Base-by-base conservation (phyloP, 345 rosid species). In the Euphorbia lathyris region DNA sequence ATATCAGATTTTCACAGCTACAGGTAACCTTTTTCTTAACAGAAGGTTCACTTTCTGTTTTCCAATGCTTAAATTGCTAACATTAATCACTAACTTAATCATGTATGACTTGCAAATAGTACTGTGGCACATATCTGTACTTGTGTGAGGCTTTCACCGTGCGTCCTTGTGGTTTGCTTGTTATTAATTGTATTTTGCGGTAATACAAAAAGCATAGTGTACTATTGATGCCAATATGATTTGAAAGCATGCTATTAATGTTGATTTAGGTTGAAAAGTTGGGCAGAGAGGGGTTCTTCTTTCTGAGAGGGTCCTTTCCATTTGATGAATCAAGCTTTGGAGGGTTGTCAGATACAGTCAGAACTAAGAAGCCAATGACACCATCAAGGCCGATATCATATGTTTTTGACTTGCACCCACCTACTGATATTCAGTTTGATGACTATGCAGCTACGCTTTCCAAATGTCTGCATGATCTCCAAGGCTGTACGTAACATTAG, bases 281-380 rank as follows among this genome's bases (percentile, higher is more conserved):
- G 77, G 97, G 80, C 8, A 86, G 90, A 76, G 90, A 88, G 3
- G 56, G 95, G 80, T 93, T 94, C 88, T 94, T 94, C 83, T 89
- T 87, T 82, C 92, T 91, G 22, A 60, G 81, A 1, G 72, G 80
- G 72, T 94, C 97, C 7, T 91, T 91, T 73, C 89, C 82, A 20
- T 90, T 83, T 40, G 85, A 89, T 43, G 88, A 87, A 75, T 63
- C 50, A 66, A 83, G 83, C 75, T 94, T 88, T 17, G 96, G 97
- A 64, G 77, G 79, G 76, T 67, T 91, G 74, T 20, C 77, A 17
- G 85, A 83, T 60, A 63, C 26, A 5, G 69, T 78, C 45, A 53
- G 69, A n/a, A 69, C 65, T 30, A 78, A 76, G 69, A 94, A 82
- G 77, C 82, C 86, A 25, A 82, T 87, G 92, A 6, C 72, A 76